A percentile compares a stretch with the other conserved stretches of the same genome.
These are phyloP conservation scores for Fusarium sp. DNA, from an alignment of 2,329 filamentous ascomycete species.

Conservation along the genomic window DNA sequence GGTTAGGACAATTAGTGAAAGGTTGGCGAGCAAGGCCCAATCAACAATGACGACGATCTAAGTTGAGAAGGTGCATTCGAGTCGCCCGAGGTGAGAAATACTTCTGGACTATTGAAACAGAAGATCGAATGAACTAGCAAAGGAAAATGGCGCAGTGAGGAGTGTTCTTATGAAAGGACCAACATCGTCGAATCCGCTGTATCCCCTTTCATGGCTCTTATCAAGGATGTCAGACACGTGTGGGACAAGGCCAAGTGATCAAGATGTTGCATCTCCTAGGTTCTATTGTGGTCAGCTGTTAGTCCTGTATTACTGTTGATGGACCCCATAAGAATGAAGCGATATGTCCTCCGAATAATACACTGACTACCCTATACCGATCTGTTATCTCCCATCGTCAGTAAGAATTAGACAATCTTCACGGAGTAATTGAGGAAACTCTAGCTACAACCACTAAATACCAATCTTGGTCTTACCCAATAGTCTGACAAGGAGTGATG, in stretches of 20 bases:
- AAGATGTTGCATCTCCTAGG: not conserved
- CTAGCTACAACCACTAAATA: not conserved
- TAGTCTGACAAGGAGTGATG: not conserved
- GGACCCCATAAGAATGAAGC: not conserved
- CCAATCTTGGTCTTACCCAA: not conserved
- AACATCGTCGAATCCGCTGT: not conserved
- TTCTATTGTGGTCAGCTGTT: slow-evolving; percentile 14
- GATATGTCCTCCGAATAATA: not conserved
- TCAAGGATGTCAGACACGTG: not conserved
- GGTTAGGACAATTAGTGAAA: not conserved
- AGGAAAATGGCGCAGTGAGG: slow-evolving; percentile 22
- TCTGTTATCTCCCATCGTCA: not conserved
- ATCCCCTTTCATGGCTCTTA: not conserved
- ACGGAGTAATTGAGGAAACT: not conserved
- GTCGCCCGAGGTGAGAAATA: not conserved
- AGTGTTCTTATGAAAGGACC: not conserved
- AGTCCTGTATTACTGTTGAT: not conserved
- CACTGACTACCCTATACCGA: not conserved
- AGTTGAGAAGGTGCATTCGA: slow-evolving; percentile 6
- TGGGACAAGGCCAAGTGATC: slow-evolving; percentile 4
- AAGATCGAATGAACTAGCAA: not conserved
- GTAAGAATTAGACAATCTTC: not conserved
- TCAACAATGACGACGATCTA: slow-evolving; percentile 2
- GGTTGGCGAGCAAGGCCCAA: not conserved
- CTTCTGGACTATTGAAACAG: not conserved